Evolutionary conservation across 2,329 filamentous ascomycete species (phyloP).

Genomic region (Penicillium vulpinum): DNA sequence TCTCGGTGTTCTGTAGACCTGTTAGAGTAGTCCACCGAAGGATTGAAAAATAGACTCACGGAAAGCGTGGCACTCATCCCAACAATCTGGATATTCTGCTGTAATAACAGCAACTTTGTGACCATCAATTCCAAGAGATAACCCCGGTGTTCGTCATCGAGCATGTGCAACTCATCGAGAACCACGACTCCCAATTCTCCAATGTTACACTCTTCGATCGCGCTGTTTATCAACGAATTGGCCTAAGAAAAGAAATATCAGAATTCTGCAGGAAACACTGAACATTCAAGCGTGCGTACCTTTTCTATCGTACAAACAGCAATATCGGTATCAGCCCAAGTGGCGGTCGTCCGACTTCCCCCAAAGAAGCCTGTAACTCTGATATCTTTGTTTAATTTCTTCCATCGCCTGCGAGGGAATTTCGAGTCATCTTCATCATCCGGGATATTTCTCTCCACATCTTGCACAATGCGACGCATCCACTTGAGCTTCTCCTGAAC

Average conservation of each 20-base stretch:
- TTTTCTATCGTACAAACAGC: constrained; percentile 80
- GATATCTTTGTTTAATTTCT: constrained; percentile 59
- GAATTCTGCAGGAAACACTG: background rate
- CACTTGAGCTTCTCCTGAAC: constrained; percentile 78
- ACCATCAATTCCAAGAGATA: constrained; percentile 74
- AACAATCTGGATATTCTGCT: constrained; percentile 67
- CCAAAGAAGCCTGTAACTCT: constrained; percentile 73
- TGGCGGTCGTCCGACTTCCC: constrained; percentile 65
- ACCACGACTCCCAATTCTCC: constrained; percentile 66
- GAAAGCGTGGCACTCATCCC: constrained; percentile 80
- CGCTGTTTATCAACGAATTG: constrained; percentile 70
- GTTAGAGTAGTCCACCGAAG: background rate
- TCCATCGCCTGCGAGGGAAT: constrained; percentile 53
- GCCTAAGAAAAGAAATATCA: constrained; percentile 52
- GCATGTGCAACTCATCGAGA: constrained; percentile 79
- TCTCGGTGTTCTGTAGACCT: constrained; percentile 62
- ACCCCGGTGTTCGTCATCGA: constrained; percentile 72
- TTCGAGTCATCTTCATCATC: constrained; percentile 32
- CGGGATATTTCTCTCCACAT: constrained; percentile 50
- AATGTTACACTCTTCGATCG: constrained; percentile 69
- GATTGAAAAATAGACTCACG: constrained; percentile 44
- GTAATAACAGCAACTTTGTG: constrained; percentile 69
- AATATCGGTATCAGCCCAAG: constrained; percentile 74
- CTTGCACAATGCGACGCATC: constrained; percentile 66
- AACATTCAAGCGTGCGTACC: constrained; percentile 41